These are phyloP conservation scores for Kodamaea arcana DNA, from an alignment of 1,139 yeast species.

Conservation along the genomic window DNA sequence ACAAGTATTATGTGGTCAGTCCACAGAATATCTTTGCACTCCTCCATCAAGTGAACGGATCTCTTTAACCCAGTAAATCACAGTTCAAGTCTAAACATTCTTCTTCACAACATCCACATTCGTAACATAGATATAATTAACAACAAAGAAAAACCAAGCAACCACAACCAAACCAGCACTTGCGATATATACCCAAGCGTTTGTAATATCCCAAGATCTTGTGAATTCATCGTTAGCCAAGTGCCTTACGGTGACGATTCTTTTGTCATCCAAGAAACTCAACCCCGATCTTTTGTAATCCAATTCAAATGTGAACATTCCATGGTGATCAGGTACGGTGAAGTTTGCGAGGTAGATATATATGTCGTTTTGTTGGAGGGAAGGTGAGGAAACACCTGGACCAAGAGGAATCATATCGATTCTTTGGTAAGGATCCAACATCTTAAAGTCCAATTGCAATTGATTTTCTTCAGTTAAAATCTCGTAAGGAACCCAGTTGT, in stretches of 20 bases:
- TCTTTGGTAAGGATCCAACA: conserved; percentile 96
- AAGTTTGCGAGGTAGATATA: conserved; percentile 44
- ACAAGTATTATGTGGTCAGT: too few species aligned
- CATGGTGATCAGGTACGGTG: conserved; percentile 90
- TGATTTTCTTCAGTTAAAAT: conserved; percentile 44
- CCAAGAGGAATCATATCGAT: conserved; percentile 50
- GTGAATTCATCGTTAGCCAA: conserved; percentile 94
- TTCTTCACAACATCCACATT: conserved; percentile 29
- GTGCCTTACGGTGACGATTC: conserved; percentile 84
- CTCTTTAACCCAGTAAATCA: too few species aligned
- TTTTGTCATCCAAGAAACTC: conserved; percentile 60
- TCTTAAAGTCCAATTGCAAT: conserved; percentile 77
- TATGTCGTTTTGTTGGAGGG: conserved; percentile 41
- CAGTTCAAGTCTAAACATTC: conserved; percentile 24
- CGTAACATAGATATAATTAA: conserved; percentile 55
- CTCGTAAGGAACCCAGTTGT: conserved; percentile 66
- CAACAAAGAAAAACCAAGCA: conserved; percentile 74
- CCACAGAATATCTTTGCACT: too few species aligned
- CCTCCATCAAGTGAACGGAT: too few species aligned
- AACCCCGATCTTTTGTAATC: conserved; percentile 81
- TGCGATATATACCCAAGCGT: conserved; percentile 86
- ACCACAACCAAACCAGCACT: conserved; percentile 65
- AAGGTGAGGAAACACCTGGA: conserved; percentile 35
- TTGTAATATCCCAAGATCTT: conserved; percentile 89
- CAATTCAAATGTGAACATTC: conserved; percentile 84